These are phyloP conservation scores for Melastoma malabathricum DNA, from an alignment of 345 rosid genomes.

Conservation along the genomic window DNA sequence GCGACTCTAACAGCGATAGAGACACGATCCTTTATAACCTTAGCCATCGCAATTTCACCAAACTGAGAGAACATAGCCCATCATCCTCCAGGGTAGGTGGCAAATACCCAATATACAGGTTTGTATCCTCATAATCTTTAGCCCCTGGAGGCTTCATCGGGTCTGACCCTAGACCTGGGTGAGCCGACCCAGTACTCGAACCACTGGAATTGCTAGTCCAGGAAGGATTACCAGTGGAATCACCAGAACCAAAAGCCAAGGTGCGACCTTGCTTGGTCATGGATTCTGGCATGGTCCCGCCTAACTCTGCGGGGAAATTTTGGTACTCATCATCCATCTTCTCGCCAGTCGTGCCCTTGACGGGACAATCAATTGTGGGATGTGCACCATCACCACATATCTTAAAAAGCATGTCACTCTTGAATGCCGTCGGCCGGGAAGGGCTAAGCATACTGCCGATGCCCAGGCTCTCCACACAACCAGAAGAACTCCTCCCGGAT, in stretches of 20 bases:
- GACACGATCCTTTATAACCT: constrained; percentile 78
- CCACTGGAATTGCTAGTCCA: constrained; percentile 64
- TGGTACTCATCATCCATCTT: constrained; percentile 99
- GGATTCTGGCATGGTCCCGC: constrained; percentile 86
- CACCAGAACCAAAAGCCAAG: constrained; percentile 57
- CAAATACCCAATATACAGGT: constrained; percentile 84
- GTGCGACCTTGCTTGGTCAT: constrained; percentile 51
- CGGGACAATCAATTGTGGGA: constrained; percentile 94
- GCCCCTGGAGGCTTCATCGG: constrained; percentile 27
- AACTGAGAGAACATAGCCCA: constrained; percentile 75
- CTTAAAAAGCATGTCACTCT: constrained; percentile 93
- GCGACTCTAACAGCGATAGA: constrained; percentile 94
- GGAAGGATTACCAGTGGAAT: constrained; percentile 72
- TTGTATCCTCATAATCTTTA: constrained; percentile 86
- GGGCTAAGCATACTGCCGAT: constrained; percentile 85
- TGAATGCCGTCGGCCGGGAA: constrained; percentile 78
- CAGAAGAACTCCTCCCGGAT: constrained; percentile 94
- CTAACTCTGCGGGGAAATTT: constrained; percentile 86
- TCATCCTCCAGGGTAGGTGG: constrained; percentile 85
- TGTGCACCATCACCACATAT: constrained; percentile 99
- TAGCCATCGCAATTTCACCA: constrained; percentile 95
- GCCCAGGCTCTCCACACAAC: constrained; percentile 92
- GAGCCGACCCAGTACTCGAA: constrained; percentile 29
- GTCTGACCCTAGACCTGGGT: constrained; percentile 75
- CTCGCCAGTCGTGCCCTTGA: constrained; percentile 86